Base-by-base conservation (phyloP, 75 land plant species). In the Selaginella moellendorffii region DNA sequence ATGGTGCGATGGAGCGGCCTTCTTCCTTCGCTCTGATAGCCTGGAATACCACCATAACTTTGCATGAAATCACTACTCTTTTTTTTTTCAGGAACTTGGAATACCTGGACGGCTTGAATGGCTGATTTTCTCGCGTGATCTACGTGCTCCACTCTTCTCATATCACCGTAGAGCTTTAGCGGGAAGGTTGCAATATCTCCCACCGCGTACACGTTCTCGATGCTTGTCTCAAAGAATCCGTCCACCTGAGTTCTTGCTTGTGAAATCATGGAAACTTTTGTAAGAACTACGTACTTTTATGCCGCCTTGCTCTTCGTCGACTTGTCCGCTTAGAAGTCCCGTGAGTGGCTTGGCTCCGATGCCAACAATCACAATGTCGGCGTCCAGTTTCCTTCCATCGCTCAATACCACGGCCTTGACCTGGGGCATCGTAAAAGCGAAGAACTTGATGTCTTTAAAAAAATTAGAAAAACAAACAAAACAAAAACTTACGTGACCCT, bases 41-140 rank as follows among this genome's bases (percentile, higher is more conserved):
- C 97, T 91, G 82, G 46, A 31, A 9, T n/a, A 31, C n/a, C n/a
- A n/a, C n/a, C n/a, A n/a, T n/a, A n/a, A n/a, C n/a, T n/a, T n/a
- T n/a, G n/a, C n/a, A n/a, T n/a, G n/a, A n/a, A n/a, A n/a, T n/a
- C n/a, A n/a, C n/a, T n/a, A n/a, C n/a, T n/a, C n/a, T n/a, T n/a
- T n/a, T n/a, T n/a, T n/a, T n/a, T n/a, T n/a, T n/a, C n/a, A 58
- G n/a, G n/a, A n/a, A n/a, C n/a, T n/a, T n/a, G n/a, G n/a, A n/a
- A n/a, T 27, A 89, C 93, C 95, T 85, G 85, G 27, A 89, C 98
- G 67, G 98, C 96, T 58, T 93, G 98, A 52, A 82, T 88, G 28
- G 98, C 98, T 27, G 98, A 93, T 72, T 93, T 93, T 29, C 98
- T 77, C 24, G 98, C 80, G 71, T 89, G 96, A 67, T 93, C 98